phyloP scores from a whole-genome alignment of 805 yeast species.

The Kuraishia floccosa region DNA sequence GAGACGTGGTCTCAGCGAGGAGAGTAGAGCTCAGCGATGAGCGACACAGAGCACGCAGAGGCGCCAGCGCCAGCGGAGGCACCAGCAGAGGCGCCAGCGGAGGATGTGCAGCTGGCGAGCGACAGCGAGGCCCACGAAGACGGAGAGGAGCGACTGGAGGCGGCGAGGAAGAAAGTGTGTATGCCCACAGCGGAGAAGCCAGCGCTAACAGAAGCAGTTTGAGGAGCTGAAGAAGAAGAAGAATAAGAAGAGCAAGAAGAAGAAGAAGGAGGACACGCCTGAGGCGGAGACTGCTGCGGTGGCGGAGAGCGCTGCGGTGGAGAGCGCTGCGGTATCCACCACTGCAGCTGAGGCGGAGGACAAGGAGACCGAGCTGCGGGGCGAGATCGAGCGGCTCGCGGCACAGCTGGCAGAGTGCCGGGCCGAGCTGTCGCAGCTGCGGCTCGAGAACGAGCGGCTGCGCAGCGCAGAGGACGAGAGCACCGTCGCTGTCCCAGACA shows the following conservation, averaged over 20 bases:
- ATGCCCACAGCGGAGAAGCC: background rate
- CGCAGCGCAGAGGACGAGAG: slow-evolving; percentile 10
- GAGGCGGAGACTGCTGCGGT: slow-evolving; percentile 6
- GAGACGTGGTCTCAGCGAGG: too few species aligned
- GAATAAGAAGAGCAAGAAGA: slow-evolving; percentile 12
- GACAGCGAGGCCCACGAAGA: slow-evolving; percentile 1
- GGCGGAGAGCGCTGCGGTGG: slow-evolving; percentile 12
- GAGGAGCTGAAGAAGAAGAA: slow-evolving; percentile 8
- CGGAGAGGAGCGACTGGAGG: slow-evolving; percentile 9
- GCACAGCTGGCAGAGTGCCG: slow-evolving; percentile 14
- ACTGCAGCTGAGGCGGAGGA: background rate
- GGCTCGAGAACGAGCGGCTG: background rate
- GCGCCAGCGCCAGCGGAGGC: too few species aligned
- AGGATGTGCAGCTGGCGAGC: too few species aligned
- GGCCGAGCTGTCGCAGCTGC: too few species aligned
- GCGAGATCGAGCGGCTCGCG: slow-evolving; percentile 21
- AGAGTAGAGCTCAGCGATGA: too few species aligned
- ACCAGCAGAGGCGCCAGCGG: too few species aligned
- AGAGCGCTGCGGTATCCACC: slow-evolving; percentile 5
- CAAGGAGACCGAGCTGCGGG: slow-evolving; percentile 12
- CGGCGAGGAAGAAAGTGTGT: slow-evolving; percentile 7
- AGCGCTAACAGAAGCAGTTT: too few species aligned
- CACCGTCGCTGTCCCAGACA: too few species aligned
- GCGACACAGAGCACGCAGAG: too few species aligned
- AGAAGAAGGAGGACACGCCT: slow-evolving; percentile 8